Evolutionary conservation across 2,329 filamentous ascomycete species (phyloP).

Genomic region (Fusarium goolgardi): DNA sequence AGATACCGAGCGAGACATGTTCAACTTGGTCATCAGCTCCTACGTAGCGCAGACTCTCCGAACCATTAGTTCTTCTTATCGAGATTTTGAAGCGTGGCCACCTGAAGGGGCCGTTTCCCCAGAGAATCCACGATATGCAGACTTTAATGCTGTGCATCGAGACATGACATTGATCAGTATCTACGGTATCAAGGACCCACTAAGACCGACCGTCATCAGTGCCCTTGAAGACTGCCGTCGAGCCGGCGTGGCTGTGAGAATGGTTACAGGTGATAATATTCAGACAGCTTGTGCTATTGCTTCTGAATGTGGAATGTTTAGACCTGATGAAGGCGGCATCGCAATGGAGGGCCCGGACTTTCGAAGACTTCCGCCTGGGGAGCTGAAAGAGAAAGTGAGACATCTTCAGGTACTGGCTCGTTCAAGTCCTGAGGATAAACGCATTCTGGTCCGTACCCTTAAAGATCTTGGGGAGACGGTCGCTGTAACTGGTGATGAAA

Average conservation of each 20-base stretch:
- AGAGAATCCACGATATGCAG: slow-evolving; percentile 63
- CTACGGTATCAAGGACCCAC: slow-evolving; percentile 75
- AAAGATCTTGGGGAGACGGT: slow-evolving; percentile 72
- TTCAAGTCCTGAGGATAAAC: slow-evolving; percentile 75
- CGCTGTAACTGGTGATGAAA: slow-evolving; percentile 71
- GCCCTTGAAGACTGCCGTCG: slow-evolving; percentile 72
- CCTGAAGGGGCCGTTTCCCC: slow-evolving; percentile 72
- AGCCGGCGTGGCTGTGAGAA: slow-evolving; percentile 75
- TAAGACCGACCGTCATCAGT: slow-evolving; percentile 70
- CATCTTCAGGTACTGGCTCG: slow-evolving; percentile 72
- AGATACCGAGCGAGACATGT: slow-evolving; percentile 62
- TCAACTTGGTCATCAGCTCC: slow-evolving; percentile 66
- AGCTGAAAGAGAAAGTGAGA: slow-evolving; percentile 66
- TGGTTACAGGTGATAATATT: slow-evolving; percentile 67
- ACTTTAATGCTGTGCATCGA: slow-evolving; percentile 64
- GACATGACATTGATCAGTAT: slow-evolving; percentile 57
- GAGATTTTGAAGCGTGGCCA: slow-evolving; percentile 78
- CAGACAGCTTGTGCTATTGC: slow-evolving; percentile 60
- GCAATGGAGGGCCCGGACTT: slow-evolving; percentile 69
- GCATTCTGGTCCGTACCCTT: slow-evolving; percentile 69
- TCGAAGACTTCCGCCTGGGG: slow-evolving; percentile 64
- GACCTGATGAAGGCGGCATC: slow-evolving; percentile 70
- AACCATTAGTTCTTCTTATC: slow-evolving; percentile 78
- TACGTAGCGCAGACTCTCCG: slow-evolving; percentile 75
- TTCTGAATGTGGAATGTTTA: slow-evolving; percentile 57